Conservation (phyloP, 176 grass and related monocot species). For the Oryza nivara region DNA sequence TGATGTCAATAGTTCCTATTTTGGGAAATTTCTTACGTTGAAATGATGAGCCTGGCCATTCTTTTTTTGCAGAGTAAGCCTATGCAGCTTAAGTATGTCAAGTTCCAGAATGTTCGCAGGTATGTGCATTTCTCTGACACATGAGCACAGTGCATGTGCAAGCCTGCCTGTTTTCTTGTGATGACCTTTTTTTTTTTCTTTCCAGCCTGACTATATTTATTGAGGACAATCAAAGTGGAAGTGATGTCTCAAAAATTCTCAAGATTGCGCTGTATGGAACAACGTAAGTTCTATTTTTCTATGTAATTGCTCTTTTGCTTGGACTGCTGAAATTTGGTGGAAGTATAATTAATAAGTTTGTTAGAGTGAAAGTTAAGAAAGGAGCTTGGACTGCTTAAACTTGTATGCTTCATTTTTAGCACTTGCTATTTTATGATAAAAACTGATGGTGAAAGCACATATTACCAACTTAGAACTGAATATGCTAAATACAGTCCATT, state of each 20-base stretch:
- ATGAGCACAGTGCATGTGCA: not conserved
- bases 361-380: not conserved
- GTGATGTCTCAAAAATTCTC: slow-evolving; percentile 82
- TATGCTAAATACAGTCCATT: not conserved
- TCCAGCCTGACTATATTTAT: slow-evolving; percentile 94
- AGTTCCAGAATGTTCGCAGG: slow-evolving; percentile 99
- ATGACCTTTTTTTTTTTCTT: slow-evolving; percentile 17
- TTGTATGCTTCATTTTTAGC: not conserved
- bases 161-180: slow-evolving; percentile 31
- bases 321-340: not conserved
- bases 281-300: slow-evolving; percentile 59
- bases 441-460: not conserved
- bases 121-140: slow-evolving; percentile 31
- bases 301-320: not conserved
- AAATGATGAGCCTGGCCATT: slow-evolving; percentile 34
- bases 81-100: slow-evolving; percentile 82
- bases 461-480: not conserved
- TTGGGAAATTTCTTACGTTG: slow-evolving; percentile 17
- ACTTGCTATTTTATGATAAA: not conserved
- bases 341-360: not conserved
- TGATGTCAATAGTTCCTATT: not conserved
- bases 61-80: slow-evolving; percentile 62
- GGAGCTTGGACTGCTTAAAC: not conserved
- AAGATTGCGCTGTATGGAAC: slow-evolving; percentile 90
- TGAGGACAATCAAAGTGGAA: slow-evolving; percentile 92